Conservation (phyloP, 2,329 filamentous ascomycete species). For the Arthroderma uncinatum region DNA sequence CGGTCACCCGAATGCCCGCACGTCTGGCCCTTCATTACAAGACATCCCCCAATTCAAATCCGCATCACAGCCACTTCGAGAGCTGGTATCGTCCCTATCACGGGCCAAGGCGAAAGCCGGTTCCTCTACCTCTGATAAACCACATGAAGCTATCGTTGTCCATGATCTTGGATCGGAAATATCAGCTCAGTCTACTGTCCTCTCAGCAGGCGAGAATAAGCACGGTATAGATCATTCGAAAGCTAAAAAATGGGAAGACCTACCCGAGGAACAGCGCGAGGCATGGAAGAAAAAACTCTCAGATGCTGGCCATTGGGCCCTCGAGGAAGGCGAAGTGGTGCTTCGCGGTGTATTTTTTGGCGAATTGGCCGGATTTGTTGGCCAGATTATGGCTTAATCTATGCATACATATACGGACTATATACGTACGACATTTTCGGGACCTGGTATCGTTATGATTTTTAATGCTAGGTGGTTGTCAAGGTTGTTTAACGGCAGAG, state of each 20-base stretch:
- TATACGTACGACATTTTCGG: not conserved
- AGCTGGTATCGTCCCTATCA: slow-evolving; percentile 21
- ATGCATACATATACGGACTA: not conserved
- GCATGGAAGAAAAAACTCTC: slow-evolving; percentile 59
- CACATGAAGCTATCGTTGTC: slow-evolving; percentile 9
- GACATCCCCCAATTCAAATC: slow-evolving; percentile 5
- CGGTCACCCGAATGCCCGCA: slow-evolving; percentile 15
- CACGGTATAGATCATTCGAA: not conserved
- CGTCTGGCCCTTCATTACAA: slow-evolving; percentile 9
- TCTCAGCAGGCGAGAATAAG: not conserved
- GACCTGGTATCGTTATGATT: not conserved
- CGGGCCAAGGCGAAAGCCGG: slow-evolving; percentile 18
- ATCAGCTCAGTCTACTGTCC: not conserved
- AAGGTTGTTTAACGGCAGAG: not conserved
- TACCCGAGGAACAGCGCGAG: slow-evolving; percentile 50
- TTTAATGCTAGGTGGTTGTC: not conserved
- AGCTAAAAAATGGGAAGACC: slow-evolving; percentile 54
- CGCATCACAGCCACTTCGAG: slow-evolving; percentile 18
- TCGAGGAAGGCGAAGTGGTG: slow-evolving; percentile 60
- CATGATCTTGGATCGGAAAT: slow-evolving; percentile 10
- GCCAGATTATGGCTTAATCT: slow-evolving; percentile 1
- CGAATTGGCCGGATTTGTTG: slow-evolving; percentile 44
- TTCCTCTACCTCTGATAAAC: slow-evolving; percentile 20
- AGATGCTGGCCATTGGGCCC: slow-evolving; percentile 64
- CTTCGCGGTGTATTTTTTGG: slow-evolving; percentile 69